These are phyloP conservation scores for Sphaceloma murrayae DNA, from an alignment of 2,329 filamentous ascomycete genomes.

Conservation along the genomic window DNA sequence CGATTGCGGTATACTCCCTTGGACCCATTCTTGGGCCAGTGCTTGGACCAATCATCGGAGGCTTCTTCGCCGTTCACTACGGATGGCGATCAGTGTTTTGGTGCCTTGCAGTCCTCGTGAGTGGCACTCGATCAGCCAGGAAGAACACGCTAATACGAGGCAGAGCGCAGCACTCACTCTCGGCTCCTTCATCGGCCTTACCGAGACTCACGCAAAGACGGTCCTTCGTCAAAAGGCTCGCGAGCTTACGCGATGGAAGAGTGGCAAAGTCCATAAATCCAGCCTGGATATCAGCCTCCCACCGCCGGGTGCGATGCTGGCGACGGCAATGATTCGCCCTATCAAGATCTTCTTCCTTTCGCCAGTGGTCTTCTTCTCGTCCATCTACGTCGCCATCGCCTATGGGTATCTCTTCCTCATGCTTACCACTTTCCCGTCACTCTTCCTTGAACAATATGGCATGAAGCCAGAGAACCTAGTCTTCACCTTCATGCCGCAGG, in stretches of 20 bases:
- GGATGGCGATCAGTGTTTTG: constrained; percentile 49
- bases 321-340: constrained; percentile 40
- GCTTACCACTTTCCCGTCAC: constrained; percentile 38
- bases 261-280: constrained; percentile 6
- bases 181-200: constrained; percentile 6
- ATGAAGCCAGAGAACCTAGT: constrained; percentile 33
- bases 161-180: constrained; percentile 3
- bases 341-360: constrained; percentile 50
- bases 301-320: constrained; percentile 7
- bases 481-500: constrained; percentile 34
- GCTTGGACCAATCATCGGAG: constrained; percentile 42
- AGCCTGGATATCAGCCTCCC: constrained; percentile 11
- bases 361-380: constrained; percentile 42
- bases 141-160: neutral
- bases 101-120: constrained; percentile 37
- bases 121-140: constrained; percentile 15
- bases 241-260: constrained; percentile 6
- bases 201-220: constrained; percentile 11
- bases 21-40: constrained; percentile 34
- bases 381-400: constrained; percentile 39
- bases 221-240: constrained; percentile 9
- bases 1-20: constrained; percentile 36
- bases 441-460: constrained; percentile 34
- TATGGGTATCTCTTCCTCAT: constrained; percentile 40
- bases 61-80: constrained; percentile 39